A percentile compares a stretch with the other conserved stretches of the same genome.
phyloP scores from a whole-genome alignment of 192 early-diverging fungal genomes.

The Phycomyces blakesleeanus region DNA sequence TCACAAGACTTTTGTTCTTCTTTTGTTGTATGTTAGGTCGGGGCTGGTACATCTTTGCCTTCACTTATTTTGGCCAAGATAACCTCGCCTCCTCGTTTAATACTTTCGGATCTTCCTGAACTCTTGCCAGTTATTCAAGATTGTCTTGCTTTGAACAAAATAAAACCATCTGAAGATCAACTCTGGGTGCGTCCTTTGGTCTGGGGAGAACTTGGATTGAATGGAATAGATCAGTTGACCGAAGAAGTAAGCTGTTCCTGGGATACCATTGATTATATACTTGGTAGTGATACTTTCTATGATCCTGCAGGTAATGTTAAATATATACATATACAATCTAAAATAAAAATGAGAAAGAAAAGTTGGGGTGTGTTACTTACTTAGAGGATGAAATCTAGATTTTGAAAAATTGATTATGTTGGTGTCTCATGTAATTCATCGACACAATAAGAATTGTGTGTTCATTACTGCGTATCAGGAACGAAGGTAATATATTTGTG shows the following conservation, averaged over 20 bases:
- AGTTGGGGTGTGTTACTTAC: too few species aligned
- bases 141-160: constrained; percentile 30
- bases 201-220: constrained; percentile 44
- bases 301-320: constrained; percentile 43
- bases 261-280: constrained; percentile 40
- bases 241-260: constrained; percentile 18
- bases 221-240: constrained; percentile 39
- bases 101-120: constrained; percentile 39
- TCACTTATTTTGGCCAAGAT: constrained; percentile 51
- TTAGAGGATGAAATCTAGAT: too few species aligned
- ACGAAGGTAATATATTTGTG: constrained; percentile 30
- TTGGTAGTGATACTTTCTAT: constrained; percentile 59
- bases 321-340: background rate
- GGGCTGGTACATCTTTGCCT: constrained; percentile 64
- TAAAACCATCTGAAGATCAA: constrained; percentile 5
- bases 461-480: constrained; percentile 78
- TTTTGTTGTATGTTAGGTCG: constrained; percentile 34
- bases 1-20: too few species aligned
- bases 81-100: constrained; percentile 15
- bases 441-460: constrained; percentile 44
- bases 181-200: constrained; percentile 41
- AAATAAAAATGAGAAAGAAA: too few species aligned
- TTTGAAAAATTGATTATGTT: constrained; percentile 68
- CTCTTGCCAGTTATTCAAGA: constrained; percentile 40
- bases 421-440: constrained; percentile 53